Percentiles rank a stretch among this genome's conserved stretches.
Conservation (phyloP, 2,329 filamentous ascomycete genomes). For the Xylaria sp. region DNA sequence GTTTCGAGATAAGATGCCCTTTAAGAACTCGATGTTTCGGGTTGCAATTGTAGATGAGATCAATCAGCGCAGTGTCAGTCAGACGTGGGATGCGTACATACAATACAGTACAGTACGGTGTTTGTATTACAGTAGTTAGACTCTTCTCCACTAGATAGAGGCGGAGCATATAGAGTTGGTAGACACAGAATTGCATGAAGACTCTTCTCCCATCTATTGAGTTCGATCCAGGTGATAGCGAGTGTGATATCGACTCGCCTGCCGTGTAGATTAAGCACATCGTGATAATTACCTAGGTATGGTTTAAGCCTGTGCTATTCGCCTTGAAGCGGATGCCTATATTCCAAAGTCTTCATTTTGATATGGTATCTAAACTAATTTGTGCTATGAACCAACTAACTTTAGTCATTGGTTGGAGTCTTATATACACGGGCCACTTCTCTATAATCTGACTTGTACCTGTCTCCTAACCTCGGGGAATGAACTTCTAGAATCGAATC, state of each 20-base stretch:
- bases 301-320: neutral
- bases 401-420: neutral
- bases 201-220: neutral
- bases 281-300: neutral
- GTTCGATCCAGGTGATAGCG: neutral
- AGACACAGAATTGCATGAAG: slow-evolving; percentile 16
- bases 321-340: neutral
- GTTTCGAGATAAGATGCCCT: too few species aligned
- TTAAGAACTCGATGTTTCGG: neutral
- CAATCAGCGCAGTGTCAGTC: neutral
- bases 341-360: neutral
- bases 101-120: neutral
- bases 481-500: neutral
- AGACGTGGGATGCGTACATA: neutral
- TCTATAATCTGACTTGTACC: neutral
- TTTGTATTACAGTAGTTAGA: slow-evolving; percentile 19
- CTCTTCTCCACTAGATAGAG: slow-evolving; percentile 6
- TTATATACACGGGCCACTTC: neutral
- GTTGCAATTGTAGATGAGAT: neutral
- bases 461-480: neutral
- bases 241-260: neutral
- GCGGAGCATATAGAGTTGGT: slow-evolving; percentile 22
- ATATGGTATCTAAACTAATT: neutral
- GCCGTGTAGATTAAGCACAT: too few species aligned
- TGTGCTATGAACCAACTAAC: neutral